phyloP scores from a whole-genome alignment of 495 filamentous ascomycete species.

The Neurospora terricola region DNA sequence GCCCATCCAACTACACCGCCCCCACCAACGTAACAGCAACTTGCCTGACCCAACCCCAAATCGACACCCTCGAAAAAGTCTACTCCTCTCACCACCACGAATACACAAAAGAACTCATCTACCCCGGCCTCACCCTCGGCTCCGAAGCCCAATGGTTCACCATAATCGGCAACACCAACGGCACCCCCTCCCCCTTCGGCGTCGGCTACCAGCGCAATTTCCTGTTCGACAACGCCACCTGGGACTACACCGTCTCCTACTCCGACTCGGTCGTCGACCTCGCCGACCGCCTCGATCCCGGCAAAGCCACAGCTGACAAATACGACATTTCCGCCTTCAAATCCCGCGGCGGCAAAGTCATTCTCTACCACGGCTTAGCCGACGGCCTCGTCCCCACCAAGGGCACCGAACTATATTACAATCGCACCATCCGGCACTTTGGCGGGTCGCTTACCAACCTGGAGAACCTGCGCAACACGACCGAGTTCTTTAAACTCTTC shows the following conservation, averaged over 20 bases:
- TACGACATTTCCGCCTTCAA: slow-evolving; percentile 37
- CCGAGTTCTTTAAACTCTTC: slow-evolving; percentile 30
- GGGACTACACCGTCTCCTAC: slow-evolving; percentile 27
- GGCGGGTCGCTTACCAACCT: slow-evolving; percentile 11
- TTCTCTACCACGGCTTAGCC: slow-evolving; percentile 46
- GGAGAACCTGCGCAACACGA: neutral
- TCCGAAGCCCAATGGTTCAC: slow-evolving; percentile 18
- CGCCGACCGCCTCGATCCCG: slow-evolving; percentile 29
- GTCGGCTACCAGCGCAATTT: slow-evolving; percentile 30
- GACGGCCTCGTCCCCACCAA: slow-evolving; percentile 41
- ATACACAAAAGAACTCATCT: slow-evolving; percentile 39
- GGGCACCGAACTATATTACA: slow-evolving; percentile 35
- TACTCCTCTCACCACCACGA: slow-evolving; percentile 44
- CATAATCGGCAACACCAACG: slow-evolving; percentile 11
- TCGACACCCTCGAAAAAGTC: slow-evolving; percentile 42
- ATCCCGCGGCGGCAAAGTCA: slow-evolving; percentile 40
- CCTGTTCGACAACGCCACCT: slow-evolving; percentile 31
- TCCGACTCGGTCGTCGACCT: neutral
- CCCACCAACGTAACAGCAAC: slow-evolving; percentile 9
- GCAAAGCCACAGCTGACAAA: slow-evolving; percentile 31
- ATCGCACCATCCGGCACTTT: slow-evolving; percentile 16
- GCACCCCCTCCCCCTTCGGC: slow-evolving; percentile 21
- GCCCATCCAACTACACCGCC: slow-evolving; percentile 19
- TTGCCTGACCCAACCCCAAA: slow-evolving; percentile 49
- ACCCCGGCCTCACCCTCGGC: slow-evolving; percentile 37